Conservation (phyloP, 345 rosid genomes). For the Isatis tinctoria region DNA sequence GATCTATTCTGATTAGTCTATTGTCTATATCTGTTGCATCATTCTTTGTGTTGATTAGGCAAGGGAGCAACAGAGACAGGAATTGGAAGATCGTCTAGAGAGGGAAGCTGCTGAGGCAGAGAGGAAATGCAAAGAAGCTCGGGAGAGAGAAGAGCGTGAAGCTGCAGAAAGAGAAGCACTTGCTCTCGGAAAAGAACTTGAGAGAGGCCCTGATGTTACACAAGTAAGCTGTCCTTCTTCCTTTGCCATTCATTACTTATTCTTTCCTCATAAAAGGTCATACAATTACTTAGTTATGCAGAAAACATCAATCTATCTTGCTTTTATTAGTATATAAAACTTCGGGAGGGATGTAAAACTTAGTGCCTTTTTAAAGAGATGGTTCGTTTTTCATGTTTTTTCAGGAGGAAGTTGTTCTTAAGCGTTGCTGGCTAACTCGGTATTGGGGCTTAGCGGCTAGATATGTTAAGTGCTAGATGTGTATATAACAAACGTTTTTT, state of each 20-base stretch:
- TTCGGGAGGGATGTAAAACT: neutral
- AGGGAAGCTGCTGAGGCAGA: conserved; percentile 96
- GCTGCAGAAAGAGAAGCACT: conserved; percentile 80
- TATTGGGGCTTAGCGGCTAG: conserved; percentile 96
- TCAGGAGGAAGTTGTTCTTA: conserved; percentile 99
- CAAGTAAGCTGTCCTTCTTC: conserved; percentile 44
- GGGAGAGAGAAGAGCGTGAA: conserved; percentile 74
- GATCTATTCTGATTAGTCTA: neutral
- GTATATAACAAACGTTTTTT: conserved; percentile 10
- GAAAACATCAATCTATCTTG: neutral
- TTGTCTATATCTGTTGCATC: neutral
- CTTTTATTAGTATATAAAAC: too few species aligned
- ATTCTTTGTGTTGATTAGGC: conserved; percentile 41
- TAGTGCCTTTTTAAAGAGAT: conserved; percentile 55
- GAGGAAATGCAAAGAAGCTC: conserved; percentile 79
- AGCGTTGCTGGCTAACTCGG: conserved; percentile 99
- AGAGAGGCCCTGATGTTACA: conserved; percentile 83
- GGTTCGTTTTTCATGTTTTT: conserved; percentile 56
- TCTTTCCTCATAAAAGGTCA: neutral
- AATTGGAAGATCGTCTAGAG: conserved; percentile 77
- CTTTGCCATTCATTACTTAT: neutral
- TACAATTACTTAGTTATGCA: neutral
- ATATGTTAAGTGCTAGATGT: conserved; percentile 52
- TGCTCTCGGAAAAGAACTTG: conserved; percentile 86
- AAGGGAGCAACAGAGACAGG: conserved; percentile 78